phyloP scores from a whole-genome alignment of 2,329 filamentous ascomycete genomes.

The Nemania sp. region DNA sequence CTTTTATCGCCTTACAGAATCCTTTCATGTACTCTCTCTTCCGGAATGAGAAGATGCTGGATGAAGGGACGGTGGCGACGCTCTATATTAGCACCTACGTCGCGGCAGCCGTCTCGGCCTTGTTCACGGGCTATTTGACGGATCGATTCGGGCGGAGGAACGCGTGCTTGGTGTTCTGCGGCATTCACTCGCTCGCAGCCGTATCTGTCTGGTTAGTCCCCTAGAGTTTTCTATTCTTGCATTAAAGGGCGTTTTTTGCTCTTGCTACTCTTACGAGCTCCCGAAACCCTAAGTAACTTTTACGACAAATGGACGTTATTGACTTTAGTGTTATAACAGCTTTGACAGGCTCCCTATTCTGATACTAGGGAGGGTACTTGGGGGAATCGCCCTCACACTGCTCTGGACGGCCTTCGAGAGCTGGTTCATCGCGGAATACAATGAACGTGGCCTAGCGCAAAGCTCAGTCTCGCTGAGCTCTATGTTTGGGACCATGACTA shows the following conservation, averaged over 20 bases:
- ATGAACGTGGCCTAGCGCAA: conserved; percentile 57
- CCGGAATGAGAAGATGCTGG: conserved; percentile 48
- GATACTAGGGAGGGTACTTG: conserved; percentile 64
- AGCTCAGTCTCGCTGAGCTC: conserved; percentile 56
- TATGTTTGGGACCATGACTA: conserved; percentile 65
- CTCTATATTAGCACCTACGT: conserved; percentile 60
- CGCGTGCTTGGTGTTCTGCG: conserved; percentile 68
- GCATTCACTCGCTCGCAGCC: conserved; percentile 65
- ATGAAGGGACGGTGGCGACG: conserved; percentile 51
- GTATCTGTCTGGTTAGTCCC: conserved; percentile 61
- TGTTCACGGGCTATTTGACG: conserved; percentile 61
- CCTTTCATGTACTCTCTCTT: conserved; percentile 51
- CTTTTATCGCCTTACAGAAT: conserved; percentile 33
- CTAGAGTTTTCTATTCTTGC: too few relatives aligned
- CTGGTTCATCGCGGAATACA: conserved; percentile 70
- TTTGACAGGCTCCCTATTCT: conserved; percentile 56
- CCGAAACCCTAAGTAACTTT: too few relatives aligned
- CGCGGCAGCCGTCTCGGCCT: conserved; percentile 58
- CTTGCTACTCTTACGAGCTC: too few relatives aligned
- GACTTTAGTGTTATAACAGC: too few relatives aligned
- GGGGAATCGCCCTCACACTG: conserved; percentile 67
- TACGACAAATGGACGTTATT: too few relatives aligned
- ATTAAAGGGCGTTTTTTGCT: too few relatives aligned
- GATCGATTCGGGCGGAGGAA: conserved; percentile 63
- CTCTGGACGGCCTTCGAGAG: conserved; percentile 71